Percentiles rank a stretch among this genome's conserved stretches.
phyloP scores from a whole-genome alignment of 179 eudicot genomes.

The Silene noctiflora region DNA sequence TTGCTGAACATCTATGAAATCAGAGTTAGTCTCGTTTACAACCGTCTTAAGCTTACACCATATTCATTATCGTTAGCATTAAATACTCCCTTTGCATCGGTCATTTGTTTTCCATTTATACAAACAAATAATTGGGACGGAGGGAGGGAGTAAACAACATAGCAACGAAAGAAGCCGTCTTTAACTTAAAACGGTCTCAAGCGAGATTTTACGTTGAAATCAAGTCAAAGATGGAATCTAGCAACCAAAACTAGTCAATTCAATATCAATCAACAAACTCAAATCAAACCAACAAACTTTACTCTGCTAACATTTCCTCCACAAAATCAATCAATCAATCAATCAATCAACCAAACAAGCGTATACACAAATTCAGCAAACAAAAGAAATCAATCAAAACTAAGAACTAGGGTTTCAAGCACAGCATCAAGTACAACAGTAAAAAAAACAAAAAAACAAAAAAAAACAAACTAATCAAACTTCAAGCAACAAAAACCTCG shows the following conservation, averaged over 20 bases:
- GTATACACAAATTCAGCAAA: neutral
- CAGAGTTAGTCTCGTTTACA: too few relatives aligned
- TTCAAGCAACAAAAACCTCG: neutral
- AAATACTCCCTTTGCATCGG: too few relatives aligned
- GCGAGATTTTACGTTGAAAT: neutral
- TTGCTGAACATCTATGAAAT: too few relatives aligned
- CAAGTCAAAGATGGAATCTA: neutral
- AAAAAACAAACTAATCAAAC: neutral
- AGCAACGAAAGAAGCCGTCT: too few relatives aligned
- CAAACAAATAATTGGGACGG: too few relatives aligned
- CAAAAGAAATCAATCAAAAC: neutral
- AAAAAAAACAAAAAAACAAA: too few relatives aligned
- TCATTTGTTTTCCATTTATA: too few relatives aligned
- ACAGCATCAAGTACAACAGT: neutral
- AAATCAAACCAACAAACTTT: neutral
- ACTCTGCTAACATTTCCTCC: neutral
- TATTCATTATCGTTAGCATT: too few relatives aligned
- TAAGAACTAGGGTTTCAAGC: neutral
- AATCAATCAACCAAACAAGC: neutral
- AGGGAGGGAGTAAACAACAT: too few relatives aligned
- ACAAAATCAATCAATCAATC: neutral
- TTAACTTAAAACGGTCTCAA: too few relatives aligned
- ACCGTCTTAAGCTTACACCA: too few relatives aligned
- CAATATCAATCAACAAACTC: neutral
- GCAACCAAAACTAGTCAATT: neutral